Evolutionary conservation across 73 alveolate species (phyloP), one percentile per base, ranked within the genome.

Genomic region (Durusdinium trenchii): DNA sequence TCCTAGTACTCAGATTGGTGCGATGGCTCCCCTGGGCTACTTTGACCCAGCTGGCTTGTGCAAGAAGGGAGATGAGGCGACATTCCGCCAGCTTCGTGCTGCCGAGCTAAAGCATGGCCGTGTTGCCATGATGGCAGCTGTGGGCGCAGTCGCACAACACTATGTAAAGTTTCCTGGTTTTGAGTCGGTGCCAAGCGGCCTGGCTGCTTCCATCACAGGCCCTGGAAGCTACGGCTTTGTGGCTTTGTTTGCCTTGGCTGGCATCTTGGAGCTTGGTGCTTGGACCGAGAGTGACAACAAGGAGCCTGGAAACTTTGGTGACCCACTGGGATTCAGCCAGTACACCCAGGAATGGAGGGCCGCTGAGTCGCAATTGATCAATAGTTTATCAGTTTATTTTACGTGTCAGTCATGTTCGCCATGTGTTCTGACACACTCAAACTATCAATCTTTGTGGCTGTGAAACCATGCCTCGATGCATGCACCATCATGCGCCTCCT

Each of bases 281-380:
- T 82, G 93, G 93, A 82, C 93, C 46, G 93, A 82, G 93, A 42
- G 54, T 54, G 60, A 36, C 35, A 16, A 32, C 93, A 82, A 82
- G 73, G 93, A 82, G 93, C 93, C 93, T 4, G 93, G 93, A 20
- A 82, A 82, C 69, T 82, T 82, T 51, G 93, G 93, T 51, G 93
- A 82, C 71, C 93, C 93, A 10, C 38, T 47, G 32, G 93, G 93
- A 38, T 46, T 82, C 43, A 48, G 35, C 64, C 93, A 82, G 71
- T 82, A 82, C 93, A 82, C 4, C 73, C 64, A 46, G 93, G 93
- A 82, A 51, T 3, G n/a, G 60, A 32, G 86, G 43, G 81, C 18
- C 18, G 16, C 81, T 67, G 18, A 32, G 42, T 42, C 42, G 81
- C 73, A 60, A n/a, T n/a, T n/a, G n/a, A n/a, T n/a, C n/a, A n/a